Evolutionary conservation across 306 rosid species (phyloP).

Genomic region (Vachellia pachyceras): DNA sequence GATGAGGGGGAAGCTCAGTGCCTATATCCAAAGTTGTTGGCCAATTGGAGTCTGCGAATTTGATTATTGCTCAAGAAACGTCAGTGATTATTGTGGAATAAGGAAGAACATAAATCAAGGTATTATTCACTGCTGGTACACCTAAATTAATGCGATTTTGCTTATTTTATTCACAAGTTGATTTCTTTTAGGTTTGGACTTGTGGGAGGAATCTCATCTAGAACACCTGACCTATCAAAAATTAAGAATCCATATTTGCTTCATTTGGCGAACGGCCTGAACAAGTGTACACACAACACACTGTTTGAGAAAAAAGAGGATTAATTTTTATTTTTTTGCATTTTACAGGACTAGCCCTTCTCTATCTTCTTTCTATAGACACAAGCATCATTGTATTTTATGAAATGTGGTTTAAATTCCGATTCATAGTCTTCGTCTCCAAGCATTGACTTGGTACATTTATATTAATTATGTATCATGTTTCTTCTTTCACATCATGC

Average conservation of each 20-base stretch:
- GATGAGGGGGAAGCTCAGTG: too few relatives aligned
- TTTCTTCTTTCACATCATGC: neutral
- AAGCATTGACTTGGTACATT: constrained; percentile 38
- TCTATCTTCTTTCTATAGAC: too few relatives aligned
- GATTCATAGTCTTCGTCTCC: constrained; percentile 48
- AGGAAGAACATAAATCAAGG: neutral
- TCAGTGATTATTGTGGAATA: neutral
- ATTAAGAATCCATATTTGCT: too few relatives aligned
- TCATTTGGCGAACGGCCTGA: too few relatives aligned
- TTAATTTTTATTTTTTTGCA: too few relatives aligned
- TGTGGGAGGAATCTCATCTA: constrained; percentile 11
- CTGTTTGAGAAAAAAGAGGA: too few relatives aligned
- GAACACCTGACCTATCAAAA: neutral
- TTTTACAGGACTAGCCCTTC: too few relatives aligned
- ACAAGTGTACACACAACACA: too few relatives aligned
- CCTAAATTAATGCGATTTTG: neutral
- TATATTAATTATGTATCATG: neutral
- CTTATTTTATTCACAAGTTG: neutral
- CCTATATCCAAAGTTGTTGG: neutral
- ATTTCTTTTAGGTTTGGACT: neutral
- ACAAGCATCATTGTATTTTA: constrained; percentile 1
- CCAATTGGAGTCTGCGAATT: neutral
- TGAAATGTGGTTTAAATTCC: constrained; percentile 17
- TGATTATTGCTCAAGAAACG: neutral
- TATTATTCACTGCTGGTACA: neutral